Conservation (phyloP, 768 basidiomycete species). For the Boletus sp. region DNA sequence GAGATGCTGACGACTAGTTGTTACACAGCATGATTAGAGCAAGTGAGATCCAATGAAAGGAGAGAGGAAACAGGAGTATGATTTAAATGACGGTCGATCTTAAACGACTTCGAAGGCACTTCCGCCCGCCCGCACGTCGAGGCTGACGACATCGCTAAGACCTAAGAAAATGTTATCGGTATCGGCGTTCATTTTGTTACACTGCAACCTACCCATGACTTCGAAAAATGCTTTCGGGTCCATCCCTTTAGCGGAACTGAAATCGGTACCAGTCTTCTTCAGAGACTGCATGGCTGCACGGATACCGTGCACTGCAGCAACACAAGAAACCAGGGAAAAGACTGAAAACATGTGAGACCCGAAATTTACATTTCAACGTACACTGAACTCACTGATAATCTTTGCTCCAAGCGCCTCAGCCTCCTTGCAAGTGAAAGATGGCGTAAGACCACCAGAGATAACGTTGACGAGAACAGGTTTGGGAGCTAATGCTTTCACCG, state of each 20-base stretch:
- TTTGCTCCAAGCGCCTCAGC: conserved; percentile 72
- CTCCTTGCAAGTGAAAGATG: conserved; percentile 67
- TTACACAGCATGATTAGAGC: conserved; percentile 19
- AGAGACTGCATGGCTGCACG: conserved; percentile 74
- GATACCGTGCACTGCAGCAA: conserved; percentile 75
- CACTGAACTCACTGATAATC: conserved; percentile 62
- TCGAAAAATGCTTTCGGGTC: conserved; percentile 77
- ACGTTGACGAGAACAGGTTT: conserved; percentile 81
- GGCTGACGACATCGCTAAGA: conserved; percentile 49
- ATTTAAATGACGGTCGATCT: conserved; percentile 8
- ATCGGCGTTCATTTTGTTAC: neutral
- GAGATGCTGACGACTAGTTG: conserved; percentile 19
- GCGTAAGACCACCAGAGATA: conserved; percentile 75
- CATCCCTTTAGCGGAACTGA: conserved; percentile 59
- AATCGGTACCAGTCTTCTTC: conserved; percentile 79
- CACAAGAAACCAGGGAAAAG: conserved; percentile 74
- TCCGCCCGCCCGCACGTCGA: conserved; percentile 60
- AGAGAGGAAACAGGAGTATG: neutral
- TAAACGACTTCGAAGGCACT: conserved; percentile 54
- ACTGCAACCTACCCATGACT: conserved; percentile 57
- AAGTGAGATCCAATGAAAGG: neutral
- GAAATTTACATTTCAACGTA: neutral
- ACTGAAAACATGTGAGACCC: conserved; percentile 38
- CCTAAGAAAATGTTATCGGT: conserved; percentile 32
- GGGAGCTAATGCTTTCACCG: conserved; percentile 66